phyloP scores from a whole-genome alignment of 129 eudicot genomes.

The Tagetes patula region DNA sequence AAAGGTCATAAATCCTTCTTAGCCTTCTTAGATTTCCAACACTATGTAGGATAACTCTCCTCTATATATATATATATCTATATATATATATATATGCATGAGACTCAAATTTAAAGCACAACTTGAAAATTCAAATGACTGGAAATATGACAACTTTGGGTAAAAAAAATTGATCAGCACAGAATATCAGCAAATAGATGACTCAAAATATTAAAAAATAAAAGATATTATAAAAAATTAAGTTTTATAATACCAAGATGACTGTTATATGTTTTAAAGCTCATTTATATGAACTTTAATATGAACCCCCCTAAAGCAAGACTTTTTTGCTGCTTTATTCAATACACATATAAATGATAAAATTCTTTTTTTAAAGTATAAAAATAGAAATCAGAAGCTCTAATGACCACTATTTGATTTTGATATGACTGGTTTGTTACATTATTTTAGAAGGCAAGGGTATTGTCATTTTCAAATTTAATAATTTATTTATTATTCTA shows the following conservation, averaged over 20 bases:
- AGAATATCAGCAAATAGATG: too few species aligned
- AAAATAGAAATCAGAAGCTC: background rate
- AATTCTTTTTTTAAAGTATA: background rate
- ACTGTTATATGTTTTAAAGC: background rate
- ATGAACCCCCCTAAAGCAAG: background rate
- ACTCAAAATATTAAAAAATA: too few species aligned
- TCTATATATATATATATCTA: too few species aligned
- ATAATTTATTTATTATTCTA: background rate
- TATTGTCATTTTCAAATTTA: background rate
- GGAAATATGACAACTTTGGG: too few species aligned
- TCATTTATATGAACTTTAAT: background rate
- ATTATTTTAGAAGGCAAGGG: background rate
- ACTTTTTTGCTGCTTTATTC: background rate
- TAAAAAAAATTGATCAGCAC: too few species aligned
- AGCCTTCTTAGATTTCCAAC: too few species aligned
- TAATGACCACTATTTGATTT: slow-evolving; percentile 1
- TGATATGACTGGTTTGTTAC: background rate
- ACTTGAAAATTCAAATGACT: too few species aligned
- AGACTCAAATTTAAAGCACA: too few species aligned
- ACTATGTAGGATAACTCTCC: too few species aligned
- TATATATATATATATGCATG: too few species aligned
- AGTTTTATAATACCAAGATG: background rate
- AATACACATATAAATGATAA: background rate
- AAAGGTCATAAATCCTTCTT: too few species aligned
- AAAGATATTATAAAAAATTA: too few species aligned